Evolutionary conservation across 345 rosid genomes (phyloP), one percentile per base, ranked within the genome.

Genomic region (Heritiera littoralis): DNA sequence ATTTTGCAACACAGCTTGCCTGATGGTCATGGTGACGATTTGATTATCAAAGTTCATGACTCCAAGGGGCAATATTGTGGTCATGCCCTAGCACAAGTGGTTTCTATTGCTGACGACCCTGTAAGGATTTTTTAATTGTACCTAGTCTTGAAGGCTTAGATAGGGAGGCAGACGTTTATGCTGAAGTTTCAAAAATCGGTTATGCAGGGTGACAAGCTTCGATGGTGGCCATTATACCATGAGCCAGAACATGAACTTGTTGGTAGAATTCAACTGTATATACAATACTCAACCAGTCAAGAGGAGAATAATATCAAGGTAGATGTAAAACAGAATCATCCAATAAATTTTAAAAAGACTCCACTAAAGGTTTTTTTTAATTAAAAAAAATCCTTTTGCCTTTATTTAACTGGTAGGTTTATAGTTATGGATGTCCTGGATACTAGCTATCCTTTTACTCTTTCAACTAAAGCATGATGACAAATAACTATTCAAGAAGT

Each of bases 181-280:
- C 72, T 52, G 77, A 74, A 76, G 66, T 58, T 61, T 43, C 80
- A 54, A 74, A 46, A 66, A 59, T 72, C 43, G 48, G 71, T 61
- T 78, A 65, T 87, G 78, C 92, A 94, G 97, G 83, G 84, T 77
- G 92, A 94, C 67, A 96, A 96, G 87, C 75, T 89, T 73, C 91
- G 97, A 14, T 96, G 99, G 99, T 94, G 97, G 95, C 89, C 97
- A 35, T 88, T 96, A 77, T 96, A 88, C 84, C 87, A 84, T 54
- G 98, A 96, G 86, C 99, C 99, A 64, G 99, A 89, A 77, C 99
- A 96, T 83, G 99, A 96, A 81, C 89, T 89, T 71, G 89, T 91
- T 52, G 99, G 99, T 45, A 92, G 91, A 81, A 77, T 92, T 71
- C 98, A 94, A 84, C 92, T 96, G 17, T 79, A 82, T 66, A 82